Percentiles rank a stretch among this genome's conserved stretches.
Conservation (phyloP, 2,329 filamentous ascomycete species). For the Paecilomyces dactylethromorphus region DNA sequence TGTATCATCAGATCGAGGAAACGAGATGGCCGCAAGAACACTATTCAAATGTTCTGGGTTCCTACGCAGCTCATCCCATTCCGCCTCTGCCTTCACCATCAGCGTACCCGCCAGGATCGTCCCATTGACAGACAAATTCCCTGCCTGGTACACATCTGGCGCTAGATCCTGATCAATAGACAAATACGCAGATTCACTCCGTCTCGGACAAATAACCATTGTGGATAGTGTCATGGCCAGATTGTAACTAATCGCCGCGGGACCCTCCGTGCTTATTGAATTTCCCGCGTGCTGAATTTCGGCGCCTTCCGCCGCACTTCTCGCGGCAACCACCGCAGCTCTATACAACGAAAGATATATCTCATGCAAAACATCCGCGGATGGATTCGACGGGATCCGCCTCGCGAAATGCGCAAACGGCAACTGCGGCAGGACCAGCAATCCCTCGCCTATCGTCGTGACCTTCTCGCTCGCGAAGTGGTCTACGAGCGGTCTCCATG, state of each 20-base stretch:
- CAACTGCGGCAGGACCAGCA: slow-evolving; percentile 25
- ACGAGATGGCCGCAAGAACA: slow-evolving; percentile 39
- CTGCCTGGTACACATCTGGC: slow-evolving; percentile 20
- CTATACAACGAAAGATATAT: slow-evolving; percentile 39
- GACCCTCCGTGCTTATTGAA: slow-evolving; percentile 21
- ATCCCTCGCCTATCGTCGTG: slow-evolving; percentile 10
- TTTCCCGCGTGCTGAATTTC: not conserved
- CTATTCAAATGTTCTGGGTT: slow-evolving; percentile 35
- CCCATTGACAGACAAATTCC: slow-evolving; percentile 48
- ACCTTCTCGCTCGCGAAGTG: slow-evolving; percentile 8
- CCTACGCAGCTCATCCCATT: slow-evolving; percentile 45
- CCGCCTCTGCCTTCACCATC: slow-evolving; percentile 51
- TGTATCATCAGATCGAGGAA: slow-evolving; percentile 16
- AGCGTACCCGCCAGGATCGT: slow-evolving; percentile 52
- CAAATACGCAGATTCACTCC: slow-evolving; percentile 38
- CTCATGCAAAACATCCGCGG: slow-evolving; percentile 25
- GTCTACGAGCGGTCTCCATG: slow-evolving; percentile 47
- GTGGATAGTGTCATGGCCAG: slow-evolving; percentile 48
- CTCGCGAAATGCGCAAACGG: slow-evolving; percentile 47
- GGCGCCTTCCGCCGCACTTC: slow-evolving; percentile 14
- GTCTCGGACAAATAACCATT: slow-evolving; percentile 50
- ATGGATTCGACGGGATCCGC: slow-evolving; percentile 34
- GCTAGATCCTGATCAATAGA: slow-evolving; percentile 30
- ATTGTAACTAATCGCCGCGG: slow-evolving; percentile 51
- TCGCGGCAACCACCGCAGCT: slow-evolving; percentile 24